phyloP scores from a whole-genome alignment of 2,329 filamentous ascomycete genomes.

The Gnomoniopsis sp. region DNA sequence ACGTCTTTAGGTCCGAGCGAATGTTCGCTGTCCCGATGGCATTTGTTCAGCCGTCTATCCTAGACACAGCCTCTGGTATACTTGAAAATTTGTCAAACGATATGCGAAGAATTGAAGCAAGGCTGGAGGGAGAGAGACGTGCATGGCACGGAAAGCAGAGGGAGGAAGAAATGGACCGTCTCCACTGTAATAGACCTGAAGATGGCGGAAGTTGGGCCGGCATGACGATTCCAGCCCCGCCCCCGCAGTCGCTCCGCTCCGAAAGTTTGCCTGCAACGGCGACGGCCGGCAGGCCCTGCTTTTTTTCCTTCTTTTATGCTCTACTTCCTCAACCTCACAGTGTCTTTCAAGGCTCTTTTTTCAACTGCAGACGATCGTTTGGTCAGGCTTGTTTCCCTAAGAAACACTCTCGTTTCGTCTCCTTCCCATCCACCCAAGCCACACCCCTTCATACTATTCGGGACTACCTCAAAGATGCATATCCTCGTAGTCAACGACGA shows the following conservation, averaged over 20 bases:
- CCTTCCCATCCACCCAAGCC: background rate
- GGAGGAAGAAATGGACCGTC: too few relatives aligned
- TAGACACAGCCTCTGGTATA: too few relatives aligned
- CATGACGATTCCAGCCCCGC: constrained; percentile 2
- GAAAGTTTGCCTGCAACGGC: background rate
- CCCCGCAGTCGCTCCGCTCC: background rate
- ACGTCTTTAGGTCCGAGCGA: background rate
- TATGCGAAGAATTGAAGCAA: background rate
- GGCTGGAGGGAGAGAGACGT: too few relatives aligned
- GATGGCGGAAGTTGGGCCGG: background rate
- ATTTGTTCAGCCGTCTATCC: too few relatives aligned
- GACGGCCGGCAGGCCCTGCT: background rate
- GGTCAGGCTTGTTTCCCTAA: background rate
- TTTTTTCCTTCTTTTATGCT: background rate
- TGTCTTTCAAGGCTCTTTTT: background rate
- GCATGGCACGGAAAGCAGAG: too few relatives aligned
- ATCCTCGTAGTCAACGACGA: constrained; percentile 75
- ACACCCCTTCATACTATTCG: background rate
- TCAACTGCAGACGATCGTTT: background rate
- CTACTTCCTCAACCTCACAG: background rate
- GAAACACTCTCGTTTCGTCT: background rate
- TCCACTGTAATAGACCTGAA: too few relatives aligned
- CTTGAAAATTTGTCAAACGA: too few relatives aligned
- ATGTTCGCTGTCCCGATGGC: too few relatives aligned
- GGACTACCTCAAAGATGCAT: constrained; percentile 41